Percentiles rank a stretch among this genome's conserved stretches.
These are phyloP conservation scores for Ascochyta lentis DNA, from an alignment of 2,329 filamentous ascomycete species.

Conservation along the genomic window DNA sequence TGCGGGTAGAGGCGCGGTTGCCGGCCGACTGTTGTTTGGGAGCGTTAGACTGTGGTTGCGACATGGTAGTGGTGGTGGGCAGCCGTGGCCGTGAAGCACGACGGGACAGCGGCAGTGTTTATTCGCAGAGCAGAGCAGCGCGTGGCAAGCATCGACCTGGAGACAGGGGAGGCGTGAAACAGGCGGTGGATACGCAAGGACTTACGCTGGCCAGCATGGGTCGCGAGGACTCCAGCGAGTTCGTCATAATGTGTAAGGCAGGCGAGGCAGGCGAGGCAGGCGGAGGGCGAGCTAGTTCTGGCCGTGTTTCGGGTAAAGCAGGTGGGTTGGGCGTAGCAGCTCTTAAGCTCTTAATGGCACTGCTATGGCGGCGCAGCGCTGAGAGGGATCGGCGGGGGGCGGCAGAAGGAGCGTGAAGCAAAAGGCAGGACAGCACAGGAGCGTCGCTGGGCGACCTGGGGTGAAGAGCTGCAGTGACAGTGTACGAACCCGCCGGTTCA, in stretches of 20 bases:
- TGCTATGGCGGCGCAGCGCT: conserved; percentile 2
- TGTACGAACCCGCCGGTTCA: conserved; percentile 11
- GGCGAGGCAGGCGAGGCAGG: background rate
- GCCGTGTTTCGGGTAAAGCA: conserved; percentile 16
- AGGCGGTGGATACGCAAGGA: conserved; percentile 34
- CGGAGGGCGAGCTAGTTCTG: conserved; percentile 6
- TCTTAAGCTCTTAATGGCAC: background rate
- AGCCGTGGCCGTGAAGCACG: conserved; percentile 6
- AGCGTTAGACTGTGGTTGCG: conserved; percentile 35
- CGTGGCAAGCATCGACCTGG: conserved; percentile 25
- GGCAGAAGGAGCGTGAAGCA: conserved; percentile 2
- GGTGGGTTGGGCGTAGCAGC: background rate
- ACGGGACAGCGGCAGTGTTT: conserved; percentile 16
- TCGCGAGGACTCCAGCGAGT: conserved; percentile 49
- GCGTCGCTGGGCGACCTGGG: conserved; percentile 3
- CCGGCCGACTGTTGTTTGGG: conserved; percentile 39
- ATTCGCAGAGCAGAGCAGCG: conserved; percentile 13
- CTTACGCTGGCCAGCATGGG: conserved; percentile 52
- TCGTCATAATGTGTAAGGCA: conserved; percentile 40
- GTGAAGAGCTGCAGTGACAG: conserved; percentile 13
- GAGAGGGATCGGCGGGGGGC: conserved; percentile 5
- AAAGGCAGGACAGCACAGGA: background rate
- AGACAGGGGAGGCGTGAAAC: conserved; percentile 39
- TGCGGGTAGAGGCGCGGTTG: conserved; percentile 52
- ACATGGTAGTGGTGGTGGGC: conserved; percentile 24